Conservation (phyloP, 2,329 filamentous ascomycete species). For the Coniella vitis region DNA sequence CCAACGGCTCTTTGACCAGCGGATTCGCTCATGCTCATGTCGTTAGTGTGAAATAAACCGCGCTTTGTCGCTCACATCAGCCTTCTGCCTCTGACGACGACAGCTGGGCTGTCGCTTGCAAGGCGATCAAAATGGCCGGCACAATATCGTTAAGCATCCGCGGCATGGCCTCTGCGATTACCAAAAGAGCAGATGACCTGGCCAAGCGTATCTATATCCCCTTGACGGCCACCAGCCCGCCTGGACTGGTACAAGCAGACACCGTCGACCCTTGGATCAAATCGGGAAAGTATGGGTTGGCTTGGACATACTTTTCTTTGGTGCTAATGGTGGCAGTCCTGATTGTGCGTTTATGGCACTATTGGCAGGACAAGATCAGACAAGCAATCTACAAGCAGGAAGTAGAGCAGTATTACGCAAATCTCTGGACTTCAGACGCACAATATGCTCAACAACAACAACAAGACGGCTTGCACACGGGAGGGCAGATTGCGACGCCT, state of each 20-base stretch:
- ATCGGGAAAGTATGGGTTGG: constrained; percentile 78
- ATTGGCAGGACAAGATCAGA: constrained; percentile 89
- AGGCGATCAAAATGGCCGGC: constrained; percentile 32
- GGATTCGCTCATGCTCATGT: constrained; percentile 7
- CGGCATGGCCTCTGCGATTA: constrained; percentile 27
- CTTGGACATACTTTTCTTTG: constrained; percentile 83
- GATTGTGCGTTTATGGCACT: constrained; percentile 71
- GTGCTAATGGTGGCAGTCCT: constrained; percentile 62
- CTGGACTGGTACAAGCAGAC: constrained; percentile 55
- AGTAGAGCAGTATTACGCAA: constrained; percentile 57
- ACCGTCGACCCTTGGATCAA: constrained; percentile 72
- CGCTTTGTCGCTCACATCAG: constrained; percentile 10
- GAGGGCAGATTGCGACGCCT: constrained; percentile 33
- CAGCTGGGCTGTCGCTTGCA: constrained; percentile 14
- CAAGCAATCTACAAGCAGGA: constrained; percentile 84
- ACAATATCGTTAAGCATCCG: constrained; percentile 26
- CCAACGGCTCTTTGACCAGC: too few relatives aligned
- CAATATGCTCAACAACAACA: constrained; percentile 36
- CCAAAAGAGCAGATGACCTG: constrained; percentile 31
- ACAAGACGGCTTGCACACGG: not conserved
- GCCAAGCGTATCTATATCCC: constrained; percentile 54
- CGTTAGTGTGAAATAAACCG: constrained; percentile 4
- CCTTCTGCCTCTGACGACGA: not conserved
- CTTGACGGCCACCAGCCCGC: constrained; percentile 51
- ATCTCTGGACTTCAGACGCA: constrained; percentile 44